Conservation (phyloP, 1,139 yeast species). For the Taiozyma onychis region DNA sequence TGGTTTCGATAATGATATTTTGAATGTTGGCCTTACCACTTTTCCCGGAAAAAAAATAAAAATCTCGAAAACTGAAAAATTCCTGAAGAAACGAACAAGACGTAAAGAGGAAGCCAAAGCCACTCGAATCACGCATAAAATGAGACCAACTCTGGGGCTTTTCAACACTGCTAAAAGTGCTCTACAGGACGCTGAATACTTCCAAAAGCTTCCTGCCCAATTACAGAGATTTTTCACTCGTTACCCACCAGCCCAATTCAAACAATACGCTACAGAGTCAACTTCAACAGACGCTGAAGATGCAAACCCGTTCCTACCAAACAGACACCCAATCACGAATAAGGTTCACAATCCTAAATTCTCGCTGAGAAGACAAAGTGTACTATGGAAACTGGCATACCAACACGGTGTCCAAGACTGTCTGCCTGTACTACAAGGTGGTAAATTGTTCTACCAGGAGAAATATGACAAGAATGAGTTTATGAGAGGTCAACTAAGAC, state of each 20-base stretch:
- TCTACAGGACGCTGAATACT: slow-evolving; percentile 26
- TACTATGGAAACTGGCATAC: slow-evolving; percentile 75
- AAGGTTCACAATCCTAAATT: slow-evolving; percentile 73
- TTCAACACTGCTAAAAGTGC: slow-evolving; percentile 26
- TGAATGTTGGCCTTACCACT: not conserved
- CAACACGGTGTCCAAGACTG: slow-evolving; percentile 75
- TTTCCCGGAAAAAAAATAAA: not conserved
- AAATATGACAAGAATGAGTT: slow-evolving; percentile 66
- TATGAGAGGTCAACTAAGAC: slow-evolving; percentile 72
- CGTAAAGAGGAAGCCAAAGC: not conserved
- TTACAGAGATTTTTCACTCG: slow-evolving; percentile 72
- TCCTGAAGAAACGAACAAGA: not conserved
- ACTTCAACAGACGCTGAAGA: slow-evolving; percentile 58
- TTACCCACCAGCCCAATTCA: slow-evolving; percentile 84
- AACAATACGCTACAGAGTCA: slow-evolving; percentile 58
- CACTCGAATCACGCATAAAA: not conserved
- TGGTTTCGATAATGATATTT: not conserved
- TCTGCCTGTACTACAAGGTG: slow-evolving; percentile 66
- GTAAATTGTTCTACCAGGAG: slow-evolving; percentile 72
- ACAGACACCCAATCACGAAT: slow-evolving; percentile 77
- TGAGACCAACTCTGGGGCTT: slow-evolving; percentile 18
- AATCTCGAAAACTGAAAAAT: not conserved
- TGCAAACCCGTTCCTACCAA: slow-evolving; percentile 86
- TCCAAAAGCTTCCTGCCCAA: slow-evolving; percentile 61
- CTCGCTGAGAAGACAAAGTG: slow-evolving; percentile 82